These are phyloP conservation scores for Rhododendron molle DNA, from an alignment of 148 eudicot species.

Conservation along the genomic window DNA sequence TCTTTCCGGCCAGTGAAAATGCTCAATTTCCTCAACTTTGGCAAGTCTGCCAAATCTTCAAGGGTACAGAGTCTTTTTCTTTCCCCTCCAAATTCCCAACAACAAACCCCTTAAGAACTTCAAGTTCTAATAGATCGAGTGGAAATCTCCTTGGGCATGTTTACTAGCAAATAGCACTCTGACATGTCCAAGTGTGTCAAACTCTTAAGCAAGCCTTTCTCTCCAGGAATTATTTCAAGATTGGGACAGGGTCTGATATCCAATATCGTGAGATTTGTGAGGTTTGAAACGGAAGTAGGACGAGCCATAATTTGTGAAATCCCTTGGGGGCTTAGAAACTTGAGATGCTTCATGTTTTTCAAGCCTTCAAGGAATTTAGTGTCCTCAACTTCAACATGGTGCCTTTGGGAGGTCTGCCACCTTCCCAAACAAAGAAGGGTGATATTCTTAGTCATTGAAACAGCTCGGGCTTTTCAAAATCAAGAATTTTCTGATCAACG, in stretches of 20 bases:
- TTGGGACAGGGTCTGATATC: slow-evolving; percentile 40
- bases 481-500: slow-evolving; percentile 13
- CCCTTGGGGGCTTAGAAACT: slow-evolving; percentile 32
- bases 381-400: slow-evolving; percentile 34
- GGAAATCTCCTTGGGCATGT: slow-evolving; percentile 28
- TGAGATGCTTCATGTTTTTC: slow-evolving; percentile 6
- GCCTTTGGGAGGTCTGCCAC: slow-evolving; percentile 19
- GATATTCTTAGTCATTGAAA: slow-evolving; percentile 30
- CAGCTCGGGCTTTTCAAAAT: slow-evolving; percentile 18
- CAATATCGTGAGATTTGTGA: slow-evolving; percentile 20
- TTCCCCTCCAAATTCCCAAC: slow-evolving; percentile 2
- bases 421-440: slow-evolving; percentile 38
- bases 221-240: slow-evolving; percentile 28
- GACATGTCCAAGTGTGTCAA: slow-evolving; percentile 43
- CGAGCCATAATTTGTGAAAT: slow-evolving; percentile 26
- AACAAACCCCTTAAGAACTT: slow-evolving; percentile 43
- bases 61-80: slow-evolving; percentile 18
- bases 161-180: slow-evolving; percentile 29
- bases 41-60: slow-evolving; percentile 18
- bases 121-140: slow-evolving; percentile 23
- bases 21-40: slow-evolving; percentile 22
- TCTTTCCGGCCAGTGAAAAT: slow-evolving; percentile 15
- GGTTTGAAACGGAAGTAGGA: slow-evolving; percentile 16
- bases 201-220: slow-evolving; percentile 24
- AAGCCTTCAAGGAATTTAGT: slow-evolving; percentile 15